phyloP scores from a whole-genome alignment of 164 flowering plant species.

The Akebia trifoliata region DNA sequence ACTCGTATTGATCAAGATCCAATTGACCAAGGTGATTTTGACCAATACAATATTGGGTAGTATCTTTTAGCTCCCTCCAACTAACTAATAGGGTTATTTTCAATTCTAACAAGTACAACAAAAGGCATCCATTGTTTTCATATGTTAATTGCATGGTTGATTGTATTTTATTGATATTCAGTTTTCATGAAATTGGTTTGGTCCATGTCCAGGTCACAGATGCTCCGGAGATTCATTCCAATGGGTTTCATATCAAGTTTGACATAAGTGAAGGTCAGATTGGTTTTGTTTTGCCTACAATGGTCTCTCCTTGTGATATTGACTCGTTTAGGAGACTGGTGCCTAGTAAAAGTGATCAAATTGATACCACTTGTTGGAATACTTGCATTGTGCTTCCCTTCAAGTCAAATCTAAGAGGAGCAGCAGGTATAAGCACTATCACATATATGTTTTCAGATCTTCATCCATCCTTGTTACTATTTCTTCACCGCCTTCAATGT shows the following conservation, averaged over 20 bases:
- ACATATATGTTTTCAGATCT: conserved; percentile 85
- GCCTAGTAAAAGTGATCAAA: conserved; percentile 28
- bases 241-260: conserved; percentile 93
- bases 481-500: conserved; percentile 87
- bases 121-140: background rate
- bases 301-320: conserved; percentile 62
- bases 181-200: conserved; percentile 8
- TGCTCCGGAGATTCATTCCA: conserved; percentile 99
- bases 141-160: conserved; percentile 1
- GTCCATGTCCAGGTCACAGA: conserved; percentile 69
- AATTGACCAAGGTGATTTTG: too few species aligned
- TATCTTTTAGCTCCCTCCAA: too few species aligned
- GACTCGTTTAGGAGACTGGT: conserved; percentile 33
- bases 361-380: conserved; percentile 48
- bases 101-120: too few species aligned
- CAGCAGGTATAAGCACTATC: conserved; percentile 39
- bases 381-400: conserved; percentile 95
- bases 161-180: conserved; percentile 3
- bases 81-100: too few species aligned
- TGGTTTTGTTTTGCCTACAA: conserved; percentile 92
- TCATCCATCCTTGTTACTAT: conserved; percentile 86
- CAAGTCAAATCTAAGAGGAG: conserved; percentile 40
- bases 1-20: too few species aligned
- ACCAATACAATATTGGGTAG: too few species aligned
- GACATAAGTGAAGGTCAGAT: conserved; percentile 89